phyloP scores from a whole-genome alignment of 768 basidiomycete species.

The Leucosporidium creatinivorum region DNA sequence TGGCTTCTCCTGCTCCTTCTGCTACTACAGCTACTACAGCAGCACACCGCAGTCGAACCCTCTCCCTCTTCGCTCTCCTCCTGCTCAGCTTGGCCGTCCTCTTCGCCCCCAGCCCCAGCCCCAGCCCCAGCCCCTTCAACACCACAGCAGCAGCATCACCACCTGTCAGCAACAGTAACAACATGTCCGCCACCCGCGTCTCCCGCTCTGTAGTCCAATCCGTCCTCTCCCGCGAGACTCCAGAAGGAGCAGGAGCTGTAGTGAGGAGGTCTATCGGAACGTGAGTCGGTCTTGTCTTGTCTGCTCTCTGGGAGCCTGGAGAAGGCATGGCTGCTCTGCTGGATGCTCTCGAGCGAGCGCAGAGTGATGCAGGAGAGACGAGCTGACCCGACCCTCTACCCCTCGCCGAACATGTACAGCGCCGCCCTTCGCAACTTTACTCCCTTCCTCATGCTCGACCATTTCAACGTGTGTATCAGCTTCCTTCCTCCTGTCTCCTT shows the following conservation, averaged over 20 bases:
- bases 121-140: not conserved
- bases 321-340: too few relatives aligned
- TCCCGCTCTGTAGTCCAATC: conserved; percentile 63
- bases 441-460: conserved; percentile 70
- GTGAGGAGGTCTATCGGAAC: conserved; percentile 84
- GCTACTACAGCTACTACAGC: too few relatives aligned
- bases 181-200: conserved; percentile 8
- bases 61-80: not conserved
- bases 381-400: too few relatives aligned
- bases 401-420: too few relatives aligned
- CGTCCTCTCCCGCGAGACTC: conserved; percentile 52
- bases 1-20: too few relatives aligned
- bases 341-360: too few relatives aligned
- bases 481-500: not conserved
- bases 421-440: conserved; percentile 66
- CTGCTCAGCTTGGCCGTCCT: not conserved
- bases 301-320: too few relatives aligned
- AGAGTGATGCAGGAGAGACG: too few relatives aligned
- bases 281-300: too few relatives aligned
- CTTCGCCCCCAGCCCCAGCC: not conserved
- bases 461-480: conserved; percentile 19
- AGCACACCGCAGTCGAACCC: too few relatives aligned
- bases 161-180: too few relatives aligned
- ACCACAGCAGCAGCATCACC: too few relatives aligned
- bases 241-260: conserved; percentile 63